Conservation (phyloP, 2,329 filamentous ascomycete species). For the Fonsecaea pugnacius region DNA sequence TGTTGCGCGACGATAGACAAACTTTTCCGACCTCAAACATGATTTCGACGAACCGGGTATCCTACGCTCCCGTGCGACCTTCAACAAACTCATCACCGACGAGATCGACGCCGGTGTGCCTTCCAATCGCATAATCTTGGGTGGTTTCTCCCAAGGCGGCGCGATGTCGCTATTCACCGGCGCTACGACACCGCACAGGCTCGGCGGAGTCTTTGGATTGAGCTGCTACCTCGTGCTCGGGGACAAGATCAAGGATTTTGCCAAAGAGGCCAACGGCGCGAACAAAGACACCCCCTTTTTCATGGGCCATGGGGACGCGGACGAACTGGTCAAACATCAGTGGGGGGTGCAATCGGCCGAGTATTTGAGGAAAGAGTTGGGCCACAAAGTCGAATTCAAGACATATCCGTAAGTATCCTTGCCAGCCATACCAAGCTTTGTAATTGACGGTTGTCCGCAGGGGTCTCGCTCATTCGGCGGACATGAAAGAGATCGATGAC, state of each 20-base stretch:
- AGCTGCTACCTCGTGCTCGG: constrained; percentile 79
- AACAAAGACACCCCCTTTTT: constrained; percentile 82
- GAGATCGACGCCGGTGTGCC: constrained; percentile 83
- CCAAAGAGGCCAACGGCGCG: constrained; percentile 56
- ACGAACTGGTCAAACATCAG: constrained; percentile 71
- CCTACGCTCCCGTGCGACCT: constrained; percentile 70
- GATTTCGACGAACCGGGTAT: constrained; percentile 69
- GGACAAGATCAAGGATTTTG: constrained; percentile 63
- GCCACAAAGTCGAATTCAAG: constrained; percentile 75
- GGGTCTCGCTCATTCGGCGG: constrained; percentile 75
- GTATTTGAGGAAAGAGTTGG: constrained; percentile 68
- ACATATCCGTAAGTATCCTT: constrained; percentile 67
- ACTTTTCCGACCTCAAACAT: constrained; percentile 48
- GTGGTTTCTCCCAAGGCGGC: constrained; percentile 71
- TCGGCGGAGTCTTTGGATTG: constrained; percentile 86
- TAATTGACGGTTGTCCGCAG: constrained; percentile 46
- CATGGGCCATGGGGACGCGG: constrained; percentile 82
- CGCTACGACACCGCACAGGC: constrained; percentile 71
- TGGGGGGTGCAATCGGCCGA: constrained; percentile 72
- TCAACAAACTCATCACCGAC: constrained; percentile 76
- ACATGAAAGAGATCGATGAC: constrained; percentile 78
- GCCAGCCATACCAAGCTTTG: not conserved
- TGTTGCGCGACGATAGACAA: constrained; percentile 39
- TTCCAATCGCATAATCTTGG: constrained; percentile 80
- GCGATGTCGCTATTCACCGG: constrained; percentile 84